Evolutionary conservation across 257 asterid genomes (phyloP), one percentile per base, ranked within the genome.

Genomic region (Leonotis leonurus): DNA sequence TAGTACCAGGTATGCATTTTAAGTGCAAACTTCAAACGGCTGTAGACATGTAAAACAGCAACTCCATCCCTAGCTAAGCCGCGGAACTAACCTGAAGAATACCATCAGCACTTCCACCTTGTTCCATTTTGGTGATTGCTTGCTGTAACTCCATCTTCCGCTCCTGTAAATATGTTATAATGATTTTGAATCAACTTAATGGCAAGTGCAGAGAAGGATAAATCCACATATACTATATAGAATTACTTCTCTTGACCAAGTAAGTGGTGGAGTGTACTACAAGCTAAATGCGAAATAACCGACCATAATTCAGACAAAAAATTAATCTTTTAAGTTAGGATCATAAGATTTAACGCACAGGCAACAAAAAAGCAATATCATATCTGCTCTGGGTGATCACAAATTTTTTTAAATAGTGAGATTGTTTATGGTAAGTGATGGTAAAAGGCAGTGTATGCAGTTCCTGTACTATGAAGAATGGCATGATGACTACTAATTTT

Each of bases 51-150:
- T 29, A 64, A 55, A 32, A 62, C 55, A 50, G 56, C 57, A 46
- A 17, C 58, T 37, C 18, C 29, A 45, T 64, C 64, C 64, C 50
- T n/a, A 48, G 36, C 56, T 60, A 40, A 51, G 44, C 39, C 20
- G 64, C 54, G 52, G 52, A 46, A 30, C 57, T 76, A 62, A 93
- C 99, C 97, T 93, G 97, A 78, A 93, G 99, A 78, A 93, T 85
- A 72, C 99, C 99, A 76, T 93, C 99, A 55, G 90, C 91, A 77
- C 99, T 93, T 72, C 99, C 99, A 70, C 99, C 99, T 79, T 93
- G 99, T 75, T 93, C 99, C 88, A 93, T 85, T 87, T 82, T 89
- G 59, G 50, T 71, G 61, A 93, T 79, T 64, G 99, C 99, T 60
- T 89, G 97, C 17, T 93, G 92, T 73, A 93, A 80, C 75, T 93